Evolutionary conservation across 306 rosid genomes (phyloP).

Genomic region (Cicer judaicum): DNA sequence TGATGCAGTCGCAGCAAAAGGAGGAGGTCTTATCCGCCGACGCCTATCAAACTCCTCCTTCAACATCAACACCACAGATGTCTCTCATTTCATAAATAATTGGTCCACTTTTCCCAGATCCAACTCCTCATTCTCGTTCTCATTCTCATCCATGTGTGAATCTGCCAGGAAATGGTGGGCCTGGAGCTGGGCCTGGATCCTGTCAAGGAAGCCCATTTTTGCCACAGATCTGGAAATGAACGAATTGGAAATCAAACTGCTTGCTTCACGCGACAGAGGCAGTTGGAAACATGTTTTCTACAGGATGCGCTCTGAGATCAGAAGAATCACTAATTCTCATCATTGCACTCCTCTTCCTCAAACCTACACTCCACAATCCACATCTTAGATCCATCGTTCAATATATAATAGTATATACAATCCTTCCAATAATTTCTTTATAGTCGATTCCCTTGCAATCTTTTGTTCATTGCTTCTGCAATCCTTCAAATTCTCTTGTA

Average conservation of each 20-base stretch:
- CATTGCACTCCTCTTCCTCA: slow-evolving; percentile 62
- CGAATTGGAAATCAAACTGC: slow-evolving; percentile 71
- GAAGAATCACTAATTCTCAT: slow-evolving; percentile 58
- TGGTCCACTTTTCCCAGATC: slow-evolving; percentile 70
- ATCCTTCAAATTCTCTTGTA: no score
- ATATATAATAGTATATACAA: no score
- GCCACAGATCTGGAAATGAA: slow-evolving; percentile 87
- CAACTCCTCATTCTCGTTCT: slow-evolving; percentile 56
- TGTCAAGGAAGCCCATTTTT: slow-evolving; percentile 70
- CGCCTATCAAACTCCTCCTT: slow-evolving; percentile 72
- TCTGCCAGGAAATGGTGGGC: slow-evolving; percentile 78
- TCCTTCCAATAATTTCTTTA: no score
- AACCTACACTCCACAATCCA: slow-evolving; percentile 54
- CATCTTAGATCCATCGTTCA: no score
- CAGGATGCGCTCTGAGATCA: slow-evolving; percentile 73
- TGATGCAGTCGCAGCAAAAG: slow-evolving; percentile 18
- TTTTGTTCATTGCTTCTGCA: background rate
- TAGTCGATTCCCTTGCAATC: no score
- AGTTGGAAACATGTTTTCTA: slow-evolving; percentile 74
- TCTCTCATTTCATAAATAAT: background rate
- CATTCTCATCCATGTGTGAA: slow-evolving; percentile 57
- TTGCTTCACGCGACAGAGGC: slow-evolving; percentile 67
- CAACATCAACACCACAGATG: slow-evolving; percentile 46
- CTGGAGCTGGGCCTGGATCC: slow-evolving; percentile 82
- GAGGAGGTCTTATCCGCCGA: slow-evolving; percentile 55